Conservation (phyloP, 78 protist genomes). For the Dictyostelium capitatum region DNA sequence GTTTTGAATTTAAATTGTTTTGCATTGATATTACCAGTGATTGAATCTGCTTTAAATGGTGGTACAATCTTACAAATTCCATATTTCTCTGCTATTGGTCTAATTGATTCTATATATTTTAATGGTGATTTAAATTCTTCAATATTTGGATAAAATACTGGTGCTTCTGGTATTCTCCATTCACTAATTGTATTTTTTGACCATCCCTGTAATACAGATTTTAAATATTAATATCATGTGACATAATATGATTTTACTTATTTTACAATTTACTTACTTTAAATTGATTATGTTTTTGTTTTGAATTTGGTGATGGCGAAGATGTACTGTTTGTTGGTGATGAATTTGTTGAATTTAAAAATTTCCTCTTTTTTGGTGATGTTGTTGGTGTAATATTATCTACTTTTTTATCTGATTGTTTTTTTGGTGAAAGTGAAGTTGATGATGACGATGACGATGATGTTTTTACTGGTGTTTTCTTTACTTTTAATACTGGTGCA, state of each 20-base stretch:
- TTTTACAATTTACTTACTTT: background rate
- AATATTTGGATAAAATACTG: slow-evolving; percentile 82
- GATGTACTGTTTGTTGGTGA: background rate
- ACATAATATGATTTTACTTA: background rate
- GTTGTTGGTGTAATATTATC: background rate
- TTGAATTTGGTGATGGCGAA: slow-evolving; percentile 30
- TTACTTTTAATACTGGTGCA: background rate
- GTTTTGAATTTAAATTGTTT: slow-evolving; percentile 76
- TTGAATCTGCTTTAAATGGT: slow-evolving; percentile 42
- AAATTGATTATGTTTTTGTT: background rate
- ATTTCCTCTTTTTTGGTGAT: slow-evolving; percentile 31
- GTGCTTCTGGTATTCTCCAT: slow-evolving; percentile 84
- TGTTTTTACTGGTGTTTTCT: background rate
- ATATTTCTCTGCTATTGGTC: slow-evolving; percentile 78
- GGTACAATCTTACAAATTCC: slow-evolving; percentile 84
- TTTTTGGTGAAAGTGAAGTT: background rate
- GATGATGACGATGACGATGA: background rate
- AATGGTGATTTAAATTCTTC: slow-evolving; percentile 85
- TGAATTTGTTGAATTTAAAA: background rate
- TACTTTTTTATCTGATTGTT: background rate
- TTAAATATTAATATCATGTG: background rate
- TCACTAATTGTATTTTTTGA: slow-evolving; percentile 25
- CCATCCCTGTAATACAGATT: slow-evolving; percentile 34
- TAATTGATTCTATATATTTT: slow-evolving; percentile 67
- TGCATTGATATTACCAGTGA: slow-evolving; percentile 16